Evolutionary conservation across 805 yeast genomes (phyloP), one percentile per base, ranked within the genome.

Genomic region (Priceomyces castillae): DNA sequence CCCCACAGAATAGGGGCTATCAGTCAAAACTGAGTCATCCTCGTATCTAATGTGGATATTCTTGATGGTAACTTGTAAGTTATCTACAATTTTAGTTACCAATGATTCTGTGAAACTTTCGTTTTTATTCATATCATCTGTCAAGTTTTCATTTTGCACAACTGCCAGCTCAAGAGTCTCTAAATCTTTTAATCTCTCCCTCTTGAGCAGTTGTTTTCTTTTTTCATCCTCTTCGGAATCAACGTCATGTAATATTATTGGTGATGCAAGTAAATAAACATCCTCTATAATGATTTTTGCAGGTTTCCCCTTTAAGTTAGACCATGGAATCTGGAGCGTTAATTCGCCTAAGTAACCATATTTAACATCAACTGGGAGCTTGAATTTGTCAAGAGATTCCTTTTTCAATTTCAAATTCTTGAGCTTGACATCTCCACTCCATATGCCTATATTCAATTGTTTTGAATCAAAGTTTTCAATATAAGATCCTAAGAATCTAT

Each of bases 401-500:
- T 86, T 84, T 65, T 87, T 89, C 46, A 94, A 71, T 44, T 83
- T 77, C 48, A 95, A 75, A 59, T 90, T 82, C 48, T 75, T 76
- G 42, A 94, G 71, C 59, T 87, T 87, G 23, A 90, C 98, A 70
- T 94, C 98, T 30, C 99, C 99, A 56, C 90, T 81, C 96, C 98
- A 90, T 26, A 94, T 90, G 4, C 98, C 99, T 43, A 94, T 90
- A 54, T 94, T 90, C 56, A 94, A 70, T 58, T 94, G 97, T 52
- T 86, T 87, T 14, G 98, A 90, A 67, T 94, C 99, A 63, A 94
- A 94, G 65, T 95, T 87, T 66, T 95, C 96, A 39, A 92, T 90
- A 62, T 90, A 89, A 23, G 80, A 73, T 1, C 89, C 89, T 34
- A 82, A 60, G 46, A 82, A 73, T 50, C 84, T 59, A 58, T 82